Base-by-base conservation (phyloP, 2,329 filamentous ascomycete species). In the Plenodomus tracheiphilus region DNA sequence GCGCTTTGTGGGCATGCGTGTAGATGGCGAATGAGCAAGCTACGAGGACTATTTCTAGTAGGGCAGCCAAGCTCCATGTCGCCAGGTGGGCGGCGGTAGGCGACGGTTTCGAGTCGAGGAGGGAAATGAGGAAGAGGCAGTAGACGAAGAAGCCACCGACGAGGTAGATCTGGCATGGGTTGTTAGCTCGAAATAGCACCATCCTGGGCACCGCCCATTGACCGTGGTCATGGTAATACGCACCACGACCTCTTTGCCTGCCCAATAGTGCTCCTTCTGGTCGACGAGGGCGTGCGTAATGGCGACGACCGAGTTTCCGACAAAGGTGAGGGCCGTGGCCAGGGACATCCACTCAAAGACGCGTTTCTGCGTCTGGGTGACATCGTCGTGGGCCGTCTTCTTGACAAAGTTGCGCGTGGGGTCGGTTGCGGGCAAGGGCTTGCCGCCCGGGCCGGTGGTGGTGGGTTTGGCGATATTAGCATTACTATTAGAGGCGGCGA, bases 131-230 rank as follows among this genome's bases (percentile, higher is more conserved):
- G 58, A 96, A 82, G 59, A 96, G 86, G 41, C 89, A 81, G 76
- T 95, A 94, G 56, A 94, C 85, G 78, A 96, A 96, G 58, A 91
- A 88, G 38, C 89, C 87, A 46, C 87, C 90, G 47, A 90, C 83
- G 55, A 95, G 79, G 72, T 95, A 96, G 66, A 96, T 87, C 91
- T 96, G 46, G n/a, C 5, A 17, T 35, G 38, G 17, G 40, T 40
- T 42, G 51, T 52, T 20, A 62, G 53, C 39, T 44, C 10, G 10
- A 19, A 53, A 55, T 60, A 59, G 55, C 46, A n/a, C n/a, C n/a
- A n/a, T 59, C 61, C 56, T 47, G 46, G 17, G 22, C 13, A 15
- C 11, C 8, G 15, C 21, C 30, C 16, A 7, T 15, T 22, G 43
- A 20, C 35, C 4, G 4, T 18, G 35, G 10, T 16, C 13, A 18